Evolutionary conservation across 176 grass and related monocot species (phyloP).

Genomic region (Aegilops longissima): DNA sequence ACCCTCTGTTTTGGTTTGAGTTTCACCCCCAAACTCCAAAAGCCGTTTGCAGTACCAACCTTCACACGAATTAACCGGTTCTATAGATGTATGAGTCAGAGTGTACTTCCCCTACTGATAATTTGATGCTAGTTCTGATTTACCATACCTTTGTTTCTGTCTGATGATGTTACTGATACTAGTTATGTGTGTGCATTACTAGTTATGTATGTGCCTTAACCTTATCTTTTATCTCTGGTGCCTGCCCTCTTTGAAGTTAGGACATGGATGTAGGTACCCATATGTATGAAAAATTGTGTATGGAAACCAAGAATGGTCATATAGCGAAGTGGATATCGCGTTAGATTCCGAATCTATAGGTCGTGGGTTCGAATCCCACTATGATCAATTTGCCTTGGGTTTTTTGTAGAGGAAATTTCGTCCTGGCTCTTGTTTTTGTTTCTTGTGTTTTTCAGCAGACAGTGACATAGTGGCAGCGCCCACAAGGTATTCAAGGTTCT

Average conservation of each 20-base stretch:
- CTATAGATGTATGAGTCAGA: background rate
- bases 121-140: background rate
- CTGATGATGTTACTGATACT: background rate
- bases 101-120: background rate
- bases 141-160: background rate
- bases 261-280: background rate
- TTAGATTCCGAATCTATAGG: conserved; percentile 99
- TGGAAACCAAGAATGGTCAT: conserved; percentile 50
- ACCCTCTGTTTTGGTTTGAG: too few relatives aligned
- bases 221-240: background rate
- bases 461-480: conserved; percentile 18
- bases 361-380: conserved; percentile 99
- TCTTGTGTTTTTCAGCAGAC: conserved; percentile 16
- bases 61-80: too few relatives aligned
- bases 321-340: conserved; percentile 99
- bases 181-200: background rate
- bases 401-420: background rate
- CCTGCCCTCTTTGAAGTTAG: background rate
- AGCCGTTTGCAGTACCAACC: too few relatives aligned
- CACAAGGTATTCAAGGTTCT: conserved; percentile 25
- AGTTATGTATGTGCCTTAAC: background rate
- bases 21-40: too few relatives aligned
- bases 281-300: background rate
- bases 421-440: background rate
- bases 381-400: conserved; percentile 45